A percentile compares a stretch with the other conserved stretches of the same genome.
These are phyloP conservation scores for Alternaria burnsii DNA, from an alignment of 2,329 filamentous ascomycete species.

Conservation along the genomic window DNA sequence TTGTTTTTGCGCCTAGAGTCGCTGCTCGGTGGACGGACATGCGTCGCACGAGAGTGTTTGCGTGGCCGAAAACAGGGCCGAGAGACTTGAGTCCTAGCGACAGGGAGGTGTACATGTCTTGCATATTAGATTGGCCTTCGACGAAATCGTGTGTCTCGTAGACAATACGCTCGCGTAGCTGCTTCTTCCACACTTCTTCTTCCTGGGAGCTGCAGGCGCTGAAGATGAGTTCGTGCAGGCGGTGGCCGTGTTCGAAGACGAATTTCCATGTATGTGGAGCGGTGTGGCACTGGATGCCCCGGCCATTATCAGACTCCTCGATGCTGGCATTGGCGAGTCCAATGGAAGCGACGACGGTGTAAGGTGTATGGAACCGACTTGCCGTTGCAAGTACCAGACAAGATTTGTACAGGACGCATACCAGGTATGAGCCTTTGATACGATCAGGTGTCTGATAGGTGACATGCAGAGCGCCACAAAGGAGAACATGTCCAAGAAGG, in stretches of 20 bases:
- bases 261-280: conserved; percentile 92
- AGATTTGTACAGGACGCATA: conserved; percentile 83
- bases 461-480: conserved; percentile 85
- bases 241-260: conserved; percentile 78
- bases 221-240: conserved; percentile 84
- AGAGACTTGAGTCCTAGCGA: conserved; percentile 76
- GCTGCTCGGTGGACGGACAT: conserved; percentile 83
- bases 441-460: conserved; percentile 78
- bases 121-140: conserved; percentile 57
- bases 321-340: conserved; percentile 70
- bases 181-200: conserved; percentile 78
- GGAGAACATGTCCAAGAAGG: conserved; percentile 77
- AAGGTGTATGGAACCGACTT: conserved; percentile 70
- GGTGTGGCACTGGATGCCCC: conserved; percentile 85
- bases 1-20: conserved; percentile 73
- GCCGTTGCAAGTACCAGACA: conserved; percentile 79
- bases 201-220: conserved; percentile 85
- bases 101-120: conserved; percentile 68
- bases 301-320: conserved; percentile 77
- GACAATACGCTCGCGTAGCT: conserved; percentile 65
- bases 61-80: conserved; percentile 77
- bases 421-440: conserved; percentile 81
- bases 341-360: conserved; percentile 79
- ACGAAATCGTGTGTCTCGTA: conserved; percentile 61
- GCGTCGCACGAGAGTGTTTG: conserved; percentile 69